Percentiles rank a stretch among this genome's conserved stretches.
These are phyloP conservation scores for Micractinium sp. DNA, from an alignment of 139 green algal species.

Conservation along the genomic window DNA sequence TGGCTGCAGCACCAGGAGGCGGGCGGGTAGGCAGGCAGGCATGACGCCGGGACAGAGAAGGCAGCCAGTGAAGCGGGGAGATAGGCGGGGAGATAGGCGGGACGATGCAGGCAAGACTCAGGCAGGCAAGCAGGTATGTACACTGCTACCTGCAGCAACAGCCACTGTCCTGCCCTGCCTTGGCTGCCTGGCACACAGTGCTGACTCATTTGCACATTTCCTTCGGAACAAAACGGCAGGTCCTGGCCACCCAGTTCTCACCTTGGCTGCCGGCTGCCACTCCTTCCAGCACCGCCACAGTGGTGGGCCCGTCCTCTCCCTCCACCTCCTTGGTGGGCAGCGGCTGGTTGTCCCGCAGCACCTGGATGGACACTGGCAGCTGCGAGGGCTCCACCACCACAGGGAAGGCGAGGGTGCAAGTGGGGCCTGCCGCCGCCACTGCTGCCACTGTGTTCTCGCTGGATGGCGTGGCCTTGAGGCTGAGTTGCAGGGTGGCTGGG, in stretches of 20 bases:
- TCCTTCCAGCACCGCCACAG: slow-evolving; percentile 17
- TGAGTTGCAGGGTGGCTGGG: slow-evolving; percentile 13
- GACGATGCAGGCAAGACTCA: too few relatives aligned
- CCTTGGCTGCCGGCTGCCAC: slow-evolving; percentile 13
- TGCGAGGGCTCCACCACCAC: slow-evolving; percentile 57
- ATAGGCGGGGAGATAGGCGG: too few relatives aligned
- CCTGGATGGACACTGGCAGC: slow-evolving; percentile 38
- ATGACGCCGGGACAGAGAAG: too few relatives aligned
- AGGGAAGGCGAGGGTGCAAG: not conserved
- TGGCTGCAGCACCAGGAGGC: slow-evolving; percentile 23
- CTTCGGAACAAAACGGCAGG: not conserved
- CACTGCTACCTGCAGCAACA: not conserved
- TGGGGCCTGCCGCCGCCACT: slow-evolving; percentile 19
- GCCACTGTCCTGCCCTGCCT: too few relatives aligned
- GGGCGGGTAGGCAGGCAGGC: not conserved
- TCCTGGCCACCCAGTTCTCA: not conserved
- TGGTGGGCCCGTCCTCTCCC: slow-evolving; percentile 20
- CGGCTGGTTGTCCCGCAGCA: slow-evolving; percentile 41
- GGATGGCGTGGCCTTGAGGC: slow-evolving; percentile 20
- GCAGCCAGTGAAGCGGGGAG: not conserved
- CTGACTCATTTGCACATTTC: not conserved
- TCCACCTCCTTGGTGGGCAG: slow-evolving; percentile 20
- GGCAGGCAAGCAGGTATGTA: not conserved
- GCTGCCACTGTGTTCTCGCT: slow-evolving; percentile 6
- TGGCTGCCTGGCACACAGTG: too few relatives aligned